Percentiles rank a stretch among this genome's conserved stretches.
Conservation (phyloP, 2,329 filamentous ascomycete genomes). For the Arachnomyces sp. region DNA sequence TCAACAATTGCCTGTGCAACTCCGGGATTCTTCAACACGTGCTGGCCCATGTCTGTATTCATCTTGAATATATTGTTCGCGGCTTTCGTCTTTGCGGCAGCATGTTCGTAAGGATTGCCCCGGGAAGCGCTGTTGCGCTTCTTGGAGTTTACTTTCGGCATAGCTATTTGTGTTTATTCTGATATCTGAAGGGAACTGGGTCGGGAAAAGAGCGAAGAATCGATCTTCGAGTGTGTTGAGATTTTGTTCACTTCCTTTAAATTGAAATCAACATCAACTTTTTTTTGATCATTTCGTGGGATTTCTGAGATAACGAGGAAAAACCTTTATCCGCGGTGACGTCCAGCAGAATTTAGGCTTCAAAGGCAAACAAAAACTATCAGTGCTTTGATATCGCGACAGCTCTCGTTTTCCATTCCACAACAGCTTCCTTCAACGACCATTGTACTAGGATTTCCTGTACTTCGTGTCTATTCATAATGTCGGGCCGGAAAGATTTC, state of each 20-base stretch:
- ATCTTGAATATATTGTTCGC: constrained; percentile 92
- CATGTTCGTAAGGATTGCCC: constrained; percentile 32
- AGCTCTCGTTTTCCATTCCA: background rate
- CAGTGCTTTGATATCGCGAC: background rate
- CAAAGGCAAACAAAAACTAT: no score
- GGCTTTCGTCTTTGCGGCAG: constrained; percentile 42
- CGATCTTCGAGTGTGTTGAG: no score
- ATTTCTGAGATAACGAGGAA: constrained; percentile 1
- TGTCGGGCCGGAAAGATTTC: constrained; percentile 72
- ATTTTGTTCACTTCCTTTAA: no score
- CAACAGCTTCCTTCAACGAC: constrained; percentile 7
- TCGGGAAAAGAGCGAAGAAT: no score
- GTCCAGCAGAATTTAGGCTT: no score
- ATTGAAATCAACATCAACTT: no score
- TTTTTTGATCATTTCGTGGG: background rate
- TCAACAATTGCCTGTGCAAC: constrained; percentile 74
- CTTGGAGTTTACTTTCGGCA: constrained; percentile 48
- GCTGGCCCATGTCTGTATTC: constrained; percentile 82
- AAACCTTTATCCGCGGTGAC: constrained; percentile 15
- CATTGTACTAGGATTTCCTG: constrained; percentile 3
- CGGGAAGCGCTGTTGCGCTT: constrained; percentile 46
- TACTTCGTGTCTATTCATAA: constrained; percentile 25
- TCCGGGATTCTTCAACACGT: constrained; percentile 88
- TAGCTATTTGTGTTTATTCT: constrained; percentile 21
- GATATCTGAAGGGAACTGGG: no score